Evolutionary conservation across 2,329 filamentous ascomycete genomes (phyloP).

Genomic region (Clarireedia monteithiana): DNA sequence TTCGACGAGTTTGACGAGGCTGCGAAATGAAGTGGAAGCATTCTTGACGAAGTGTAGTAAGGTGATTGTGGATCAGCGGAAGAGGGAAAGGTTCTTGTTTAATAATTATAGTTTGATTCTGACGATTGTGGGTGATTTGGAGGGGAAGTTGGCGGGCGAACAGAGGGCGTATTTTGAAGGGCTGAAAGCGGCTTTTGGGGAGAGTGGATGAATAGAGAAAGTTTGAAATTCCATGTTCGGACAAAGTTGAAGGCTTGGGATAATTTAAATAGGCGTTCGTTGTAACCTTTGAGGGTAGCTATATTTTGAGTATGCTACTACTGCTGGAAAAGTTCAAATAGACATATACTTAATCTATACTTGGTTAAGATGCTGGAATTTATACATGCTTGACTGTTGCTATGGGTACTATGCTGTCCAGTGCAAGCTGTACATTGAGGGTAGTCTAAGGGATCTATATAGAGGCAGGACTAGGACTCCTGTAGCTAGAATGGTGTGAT

Average conservation of each 20-base stretch:
- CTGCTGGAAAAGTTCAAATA: too few relatives aligned
- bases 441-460: too few relatives aligned
- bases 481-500: too few relatives aligned
- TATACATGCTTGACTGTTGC: too few relatives aligned
- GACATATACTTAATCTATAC: too few relatives aligned
- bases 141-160: constrained; percentile 66
- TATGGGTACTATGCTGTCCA: too few relatives aligned
- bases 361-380: too few relatives aligned
- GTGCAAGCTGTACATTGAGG: too few relatives aligned
- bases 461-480: too few relatives aligned
- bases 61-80: constrained; percentile 67
- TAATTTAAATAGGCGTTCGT: background rate
- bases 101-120: constrained; percentile 95
- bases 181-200: constrained; percentile 51
- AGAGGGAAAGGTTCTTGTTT: constrained; percentile 79
- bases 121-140: constrained; percentile 77
- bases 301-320: too few relatives aligned
- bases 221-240: too few relatives aligned
- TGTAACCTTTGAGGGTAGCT: too few relatives aligned
- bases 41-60: constrained; percentile 75
- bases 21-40: constrained; percentile 74
- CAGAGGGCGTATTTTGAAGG: constrained; percentile 68
- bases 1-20: constrained; percentile 65
- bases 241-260: background rate
- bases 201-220: constrained; percentile 23